These are phyloP conservation scores for Xylaria sp. DNA, from an alignment of 2,329 filamentous ascomycete species.

Conservation along the genomic window DNA sequence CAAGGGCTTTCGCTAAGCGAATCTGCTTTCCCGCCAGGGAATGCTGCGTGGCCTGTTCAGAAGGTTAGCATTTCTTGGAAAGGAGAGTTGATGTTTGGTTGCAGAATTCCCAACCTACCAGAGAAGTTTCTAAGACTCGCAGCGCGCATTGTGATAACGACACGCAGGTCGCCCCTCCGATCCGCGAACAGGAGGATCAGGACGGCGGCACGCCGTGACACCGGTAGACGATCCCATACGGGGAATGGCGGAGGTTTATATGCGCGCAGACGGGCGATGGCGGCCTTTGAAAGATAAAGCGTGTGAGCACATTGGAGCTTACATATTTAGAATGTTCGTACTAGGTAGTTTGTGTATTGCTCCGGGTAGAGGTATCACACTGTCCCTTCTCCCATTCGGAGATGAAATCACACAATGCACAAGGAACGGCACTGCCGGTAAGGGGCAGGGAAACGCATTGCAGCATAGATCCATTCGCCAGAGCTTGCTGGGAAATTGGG, in stretches of 20 bases:
- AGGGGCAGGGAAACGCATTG: not conserved
- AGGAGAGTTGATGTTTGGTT: not conserved
- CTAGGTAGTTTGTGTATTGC: not conserved
- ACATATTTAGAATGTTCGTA: not conserved
- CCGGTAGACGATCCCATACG: slow-evolving; percentile 69
- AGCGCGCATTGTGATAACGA: slow-evolving; percentile 75
- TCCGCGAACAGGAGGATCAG: slow-evolving; percentile 90
- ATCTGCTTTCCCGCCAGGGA: slow-evolving; percentile 82
- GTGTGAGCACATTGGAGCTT: slow-evolving; percentile 46
- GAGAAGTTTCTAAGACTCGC: slow-evolving; percentile 73
- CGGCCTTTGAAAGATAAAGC: slow-evolving; percentile 59
- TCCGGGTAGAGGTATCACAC: not conserved
- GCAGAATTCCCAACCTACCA: slow-evolving; percentile 53
- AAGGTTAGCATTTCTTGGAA: not conserved
- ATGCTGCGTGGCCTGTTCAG: slow-evolving; percentile 75
- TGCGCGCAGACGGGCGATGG: slow-evolving; percentile 68
- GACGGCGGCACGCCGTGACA: slow-evolving; percentile 81
- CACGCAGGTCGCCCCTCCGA: slow-evolving; percentile 77
- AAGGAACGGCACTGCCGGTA: not conserved
- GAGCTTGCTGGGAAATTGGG: not conserved
- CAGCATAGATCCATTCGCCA: not conserved
- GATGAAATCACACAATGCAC: not conserved
- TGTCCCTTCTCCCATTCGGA: not conserved
- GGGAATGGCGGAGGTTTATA: slow-evolving; percentile 70
- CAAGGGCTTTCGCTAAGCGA: slow-evolving; percentile 67